Evolutionary conservation across 179 eudicot genomes (phyloP).

Genomic region (Dionaea muscipula): DNA sequence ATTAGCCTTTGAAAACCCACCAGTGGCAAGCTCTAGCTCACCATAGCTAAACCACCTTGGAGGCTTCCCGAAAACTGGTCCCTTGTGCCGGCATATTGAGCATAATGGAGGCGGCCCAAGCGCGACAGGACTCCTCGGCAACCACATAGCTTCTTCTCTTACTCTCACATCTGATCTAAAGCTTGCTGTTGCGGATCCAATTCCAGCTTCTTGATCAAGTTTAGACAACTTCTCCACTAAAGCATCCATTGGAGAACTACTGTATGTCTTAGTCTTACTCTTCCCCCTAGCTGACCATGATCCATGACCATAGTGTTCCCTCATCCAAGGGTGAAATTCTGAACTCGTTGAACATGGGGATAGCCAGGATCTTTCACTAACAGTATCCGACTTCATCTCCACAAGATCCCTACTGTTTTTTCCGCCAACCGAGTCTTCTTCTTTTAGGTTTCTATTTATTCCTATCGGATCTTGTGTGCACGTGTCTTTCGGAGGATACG

Average conservation of each 20-base stretch:
- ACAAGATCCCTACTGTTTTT: conserved; percentile 28
- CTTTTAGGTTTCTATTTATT: conserved; percentile 25
- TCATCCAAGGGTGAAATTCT: conserved; percentile 64
- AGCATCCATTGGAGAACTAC: conserved; percentile 25
- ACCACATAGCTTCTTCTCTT: conserved; percentile 63
- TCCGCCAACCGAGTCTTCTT: conserved; percentile 23
- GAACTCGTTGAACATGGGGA: conserved; percentile 56
- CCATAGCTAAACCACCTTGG: conserved; percentile 47
- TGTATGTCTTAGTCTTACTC: conserved; percentile 11
- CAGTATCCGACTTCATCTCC: conserved; percentile 50
- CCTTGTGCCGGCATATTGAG: conserved; percentile 51
- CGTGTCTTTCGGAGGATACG: too few relatives aligned
- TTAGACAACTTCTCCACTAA: conserved; percentile 36
- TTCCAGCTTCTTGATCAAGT: conserved; percentile 40
- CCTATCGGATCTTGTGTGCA: too few relatives aligned
- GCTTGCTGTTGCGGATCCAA: conserved; percentile 25
- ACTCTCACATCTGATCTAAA: conserved; percentile 30
- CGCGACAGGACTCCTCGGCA: conserved; percentile 56
- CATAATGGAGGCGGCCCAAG: conserved; percentile 79
- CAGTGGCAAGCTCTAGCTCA: conserved; percentile 59
- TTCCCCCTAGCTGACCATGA: conserved; percentile 27
- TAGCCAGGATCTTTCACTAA: conserved; percentile 42
- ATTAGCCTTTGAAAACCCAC: conserved; percentile 45
- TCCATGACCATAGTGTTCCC: conserved; percentile 24
- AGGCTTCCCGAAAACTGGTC: conserved; percentile 63